phyloP scores from a whole-genome alignment of 129 eudicot genomes.

The sunflower (Helianthus annuus) region HanXRQr2.0-SUNRISE NC_035448.2:177720673-177721172 shows the following conservation, averaged over 20 bases:
- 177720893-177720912: constrained; percentile 22
- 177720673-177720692: constrained; percentile 5
- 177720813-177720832: constrained; percentile 9
- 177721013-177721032: background rate
- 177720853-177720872: background rate
- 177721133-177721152: constrained; percentile 71
- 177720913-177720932: constrained; percentile 65
- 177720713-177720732: constrained; percentile 40
- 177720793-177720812: constrained; percentile 28
- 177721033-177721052: background rate
- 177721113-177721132: constrained; percentile 78
- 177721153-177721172: constrained; percentile 38
- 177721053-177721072: background rate
- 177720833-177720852: background rate
- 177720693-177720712: constrained; percentile 28
- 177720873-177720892: background rate
- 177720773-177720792: constrained; percentile 14
- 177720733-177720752: constrained; percentile 38
- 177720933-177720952: constrained; percentile 63
- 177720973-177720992: constrained; percentile 68
- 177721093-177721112: constrained; percentile 81
- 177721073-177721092: constrained; percentile 47
- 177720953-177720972: constrained; percentile 38
- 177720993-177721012: constrained; percentile 95
- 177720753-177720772: constrained; percentile 19